Percentiles rank a stretch among this genome's conserved stretches.
Conservation (phyloP, 495 filamentous ascomycete genomes). For the Penicillium pancosmium region DNA sequence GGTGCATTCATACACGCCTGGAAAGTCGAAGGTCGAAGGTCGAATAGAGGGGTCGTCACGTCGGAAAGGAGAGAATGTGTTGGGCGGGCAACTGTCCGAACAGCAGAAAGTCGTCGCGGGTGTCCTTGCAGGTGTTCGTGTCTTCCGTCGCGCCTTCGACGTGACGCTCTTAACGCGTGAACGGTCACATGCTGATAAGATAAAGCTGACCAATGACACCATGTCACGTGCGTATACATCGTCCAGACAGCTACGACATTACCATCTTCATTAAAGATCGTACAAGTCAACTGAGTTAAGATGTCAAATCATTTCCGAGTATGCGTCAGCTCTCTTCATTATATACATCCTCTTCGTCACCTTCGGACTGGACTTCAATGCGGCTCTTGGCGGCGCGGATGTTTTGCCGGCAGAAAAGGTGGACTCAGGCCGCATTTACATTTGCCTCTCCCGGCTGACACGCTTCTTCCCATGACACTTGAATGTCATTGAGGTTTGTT, state of each 20-base stretch:
- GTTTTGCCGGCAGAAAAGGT: constrained; percentile 20
- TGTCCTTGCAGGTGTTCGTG: constrained; percentile 6
- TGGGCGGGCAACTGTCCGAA: constrained; percentile 16
- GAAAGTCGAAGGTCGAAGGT: background rate
- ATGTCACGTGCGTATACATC: background rate
- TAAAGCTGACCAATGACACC: background rate
- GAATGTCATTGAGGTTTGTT: background rate
- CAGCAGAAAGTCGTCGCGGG: constrained; percentile 10
- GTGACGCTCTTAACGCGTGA: constrained; percentile 36
- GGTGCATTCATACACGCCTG: constrained; percentile 5
- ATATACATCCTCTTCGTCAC: background rate
- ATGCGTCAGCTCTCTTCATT: too few relatives aligned
- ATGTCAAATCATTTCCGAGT: too few relatives aligned
- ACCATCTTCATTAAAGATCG: background rate
- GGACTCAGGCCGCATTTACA: constrained; percentile 6
- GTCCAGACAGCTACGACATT: background rate
- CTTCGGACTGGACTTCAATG: background rate
- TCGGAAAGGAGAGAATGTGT: constrained; percentile 14
- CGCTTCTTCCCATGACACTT: background rate
- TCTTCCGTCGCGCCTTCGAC: constrained; percentile 25
- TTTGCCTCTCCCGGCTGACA: background rate
- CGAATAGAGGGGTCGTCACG: background rate
- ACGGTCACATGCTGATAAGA: constrained; percentile 21
- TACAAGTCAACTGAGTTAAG: background rate
- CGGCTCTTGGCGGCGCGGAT: background rate